Evolutionary conservation across 495 filamentous ascomycete species (phyloP), one percentile per base, ranked within the genome.

Genomic region (Astrothelium macrocarpum): DNA sequence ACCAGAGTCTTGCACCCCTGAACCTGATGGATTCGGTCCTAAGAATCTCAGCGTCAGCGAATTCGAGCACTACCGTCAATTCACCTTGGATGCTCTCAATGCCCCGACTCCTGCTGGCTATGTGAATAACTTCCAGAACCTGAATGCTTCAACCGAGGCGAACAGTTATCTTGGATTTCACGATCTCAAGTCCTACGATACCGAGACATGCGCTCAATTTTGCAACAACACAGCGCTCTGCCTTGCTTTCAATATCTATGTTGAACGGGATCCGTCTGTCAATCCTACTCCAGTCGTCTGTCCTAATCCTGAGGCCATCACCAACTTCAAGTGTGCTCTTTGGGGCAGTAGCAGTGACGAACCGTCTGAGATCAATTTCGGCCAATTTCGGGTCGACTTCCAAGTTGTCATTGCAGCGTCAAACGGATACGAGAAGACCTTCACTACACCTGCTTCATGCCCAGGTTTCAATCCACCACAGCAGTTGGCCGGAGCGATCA

Each of bases 291-390:
- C 63, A 14, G 61, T 26, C 34, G 49, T 49, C 60, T 79, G 77
- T 70, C 68, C 68, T 43, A 74, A 81, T 61, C 80, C 81, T 0
- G 53, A 78, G 16, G 75, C 75, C 18, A 74, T 76, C 34, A 82
- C 79, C 45, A 78, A 78, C 64, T 80, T 80, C 74, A 82, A 82
- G 72, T 84, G 81, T 67, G 74, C 76, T 25, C 78, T 80, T 64
- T 83, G 78, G 77, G 67, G 67, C 58, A 63, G 62, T 43, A 28
- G 20, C 32, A 62, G 69, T 59, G 56, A 61, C 31, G 46, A 34
- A 45, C 20, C 45, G 2, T 26, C 67, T 14, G 69, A 67, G 1
- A 67, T 56, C 45, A 71, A 71, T 61, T 20, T 34, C 28, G 69
- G 69, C 43, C 53, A 59, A n/a, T 67, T 39, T 16, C 67, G 69